Evolutionary conservation across 768 basidiomycete species (phyloP).

Genomic region (Hygrocybe punicea): DNA sequence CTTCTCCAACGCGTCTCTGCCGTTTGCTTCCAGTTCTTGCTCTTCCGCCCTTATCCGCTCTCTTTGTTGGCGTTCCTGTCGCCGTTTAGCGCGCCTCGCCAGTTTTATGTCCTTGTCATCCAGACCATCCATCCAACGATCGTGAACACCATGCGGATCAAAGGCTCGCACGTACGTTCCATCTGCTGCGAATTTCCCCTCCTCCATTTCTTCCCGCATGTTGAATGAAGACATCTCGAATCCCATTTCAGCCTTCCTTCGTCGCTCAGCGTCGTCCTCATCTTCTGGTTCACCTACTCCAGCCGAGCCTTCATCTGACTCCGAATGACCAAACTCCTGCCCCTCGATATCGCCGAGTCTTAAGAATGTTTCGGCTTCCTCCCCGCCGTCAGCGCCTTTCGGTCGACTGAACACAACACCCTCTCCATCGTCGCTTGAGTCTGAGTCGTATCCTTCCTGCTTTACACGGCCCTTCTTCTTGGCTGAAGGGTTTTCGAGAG

Average conservation of each 20-base stretch:
- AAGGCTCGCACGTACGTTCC: slow-evolving; percentile 82
- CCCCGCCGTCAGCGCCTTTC: slow-evolving; percentile 41
- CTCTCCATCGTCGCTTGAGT: slow-evolving; percentile 92
- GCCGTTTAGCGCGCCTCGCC: slow-evolving; percentile 71
- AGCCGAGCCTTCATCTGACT: slow-evolving; percentile 42
- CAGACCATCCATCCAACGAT: slow-evolving; percentile 92
- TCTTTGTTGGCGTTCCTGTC: slow-evolving; percentile 68
- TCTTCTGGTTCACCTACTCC: slow-evolving; percentile 57
- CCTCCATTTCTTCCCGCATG: slow-evolving; percentile 98
- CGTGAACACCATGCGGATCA: slow-evolving; percentile 89
- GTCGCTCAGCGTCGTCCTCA: slow-evolving; percentile 74
- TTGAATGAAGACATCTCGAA: slow-evolving; percentile 94
- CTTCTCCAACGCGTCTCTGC: slow-evolving; percentile 58
- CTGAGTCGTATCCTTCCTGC: slow-evolving; percentile 86
- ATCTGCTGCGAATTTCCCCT: slow-evolving; percentile 94
- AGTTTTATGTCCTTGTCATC: slow-evolving; percentile 82
- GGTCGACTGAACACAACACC: slow-evolving; percentile 77
- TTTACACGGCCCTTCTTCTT: slow-evolving; percentile 72
- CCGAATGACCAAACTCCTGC: slow-evolving; percentile 73
- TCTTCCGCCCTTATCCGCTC: slow-evolving; percentile 72
- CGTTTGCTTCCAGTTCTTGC: slow-evolving; percentile 63
- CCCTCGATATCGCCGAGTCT: slow-evolving; percentile 95
- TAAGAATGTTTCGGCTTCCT: slow-evolving; percentile 69
- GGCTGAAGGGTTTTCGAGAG: slow-evolving; percentile 63
- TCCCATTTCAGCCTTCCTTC: slow-evolving; percentile 86